Evolutionary conservation across 2,329 filamentous ascomycete species (phyloP), one percentile per base, ranked within the genome.

Genomic region (Domatiomyces globalis): DNA sequence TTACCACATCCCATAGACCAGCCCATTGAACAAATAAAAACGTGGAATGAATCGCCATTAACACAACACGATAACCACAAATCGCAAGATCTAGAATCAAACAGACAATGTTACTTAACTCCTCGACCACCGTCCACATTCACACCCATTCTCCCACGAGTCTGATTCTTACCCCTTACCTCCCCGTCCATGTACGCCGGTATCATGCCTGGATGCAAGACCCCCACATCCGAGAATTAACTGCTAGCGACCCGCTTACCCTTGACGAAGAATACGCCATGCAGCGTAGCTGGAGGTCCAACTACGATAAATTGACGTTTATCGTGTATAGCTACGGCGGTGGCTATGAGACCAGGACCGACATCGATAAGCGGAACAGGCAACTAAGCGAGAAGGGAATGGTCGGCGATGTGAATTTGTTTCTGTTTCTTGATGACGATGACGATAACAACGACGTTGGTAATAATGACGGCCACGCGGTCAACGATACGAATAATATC

Each of bases 191-290:
- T 71, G 90, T 96, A 20, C 75, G 75, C 15, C 81, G 76, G 39
- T 95, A 95, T 65, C 87, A 95, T 65, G 71, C 75, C 62, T 96
- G 90, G 90, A 95, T 96, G 89, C 77, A 89, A 71, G 83, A 92
- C 62, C 76, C 83, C 49, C 77, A 80, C 46, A 85, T 95, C 42
- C 89, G 84, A 70, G 74, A 81, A 67, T 83, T 85, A 50, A 96
- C 90, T 0, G 88, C 90, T 1, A 95, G 89, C 0, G 88, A 95
- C 56, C 85, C 83, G 0, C 75, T 96, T 48, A 81, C 78, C 0
- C 72, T 95, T 0, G 73, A 79, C 0, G 84, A 95, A 63, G 90
- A 96, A 72, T 87, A 92, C 67, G 78, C 80, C 48, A 96, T 95
- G 81, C 90, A 95, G 67, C 70, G 71, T n/a, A 87, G 81, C 57